phyloP scores from a whole-genome alignment of 257 asterid genomes.

The Solanum clarkiae region DNA sequence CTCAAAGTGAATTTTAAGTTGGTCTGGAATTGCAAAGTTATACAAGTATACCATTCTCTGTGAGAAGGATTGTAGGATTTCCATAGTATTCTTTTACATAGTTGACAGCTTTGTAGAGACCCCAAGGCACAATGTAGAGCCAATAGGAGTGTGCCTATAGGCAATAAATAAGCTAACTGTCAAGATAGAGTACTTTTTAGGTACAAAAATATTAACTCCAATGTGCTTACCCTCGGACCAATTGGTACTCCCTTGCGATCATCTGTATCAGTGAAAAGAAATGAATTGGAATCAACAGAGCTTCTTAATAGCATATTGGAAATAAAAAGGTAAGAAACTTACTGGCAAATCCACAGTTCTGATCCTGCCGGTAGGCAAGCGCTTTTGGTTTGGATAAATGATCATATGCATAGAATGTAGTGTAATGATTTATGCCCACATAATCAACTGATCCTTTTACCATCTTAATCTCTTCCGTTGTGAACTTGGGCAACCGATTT shows the following conservation, averaged over 20 bases:
- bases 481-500: slow-evolving; percentile 38
- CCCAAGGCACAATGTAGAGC: slow-evolving; percentile 95
- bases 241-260: slow-evolving; percentile 69
- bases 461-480: slow-evolving; percentile 33
- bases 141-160: slow-evolving; percentile 68
- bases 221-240: slow-evolving; percentile 60
- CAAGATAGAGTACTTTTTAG: background rate
- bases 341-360: slow-evolving; percentile 66
- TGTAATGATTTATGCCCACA: slow-evolving; percentile 72
- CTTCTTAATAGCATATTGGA: background rate
- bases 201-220: background rate
- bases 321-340: slow-evolving; percentile 5
- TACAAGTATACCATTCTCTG: slow-evolving; percentile 60
- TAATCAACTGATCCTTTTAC: slow-evolving; percentile 59
- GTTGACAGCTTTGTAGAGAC: slow-evolving; percentile 68
- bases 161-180: background rate
- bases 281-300: background rate
- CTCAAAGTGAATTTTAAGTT: background rate
- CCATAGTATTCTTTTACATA: slow-evolving; percentile 72
- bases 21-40: background rate
- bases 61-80: slow-evolving; percentile 61
- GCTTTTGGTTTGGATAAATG: slow-evolving; percentile 19
- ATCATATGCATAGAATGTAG: slow-evolving; percentile 54
- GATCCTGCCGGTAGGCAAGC: slow-evolving; percentile 68
- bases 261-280: slow-evolving; percentile 18